phyloP scores from a whole-genome alignment of 2,329 filamentous ascomycete genomes.

The Beauveria sp. region DNA sequence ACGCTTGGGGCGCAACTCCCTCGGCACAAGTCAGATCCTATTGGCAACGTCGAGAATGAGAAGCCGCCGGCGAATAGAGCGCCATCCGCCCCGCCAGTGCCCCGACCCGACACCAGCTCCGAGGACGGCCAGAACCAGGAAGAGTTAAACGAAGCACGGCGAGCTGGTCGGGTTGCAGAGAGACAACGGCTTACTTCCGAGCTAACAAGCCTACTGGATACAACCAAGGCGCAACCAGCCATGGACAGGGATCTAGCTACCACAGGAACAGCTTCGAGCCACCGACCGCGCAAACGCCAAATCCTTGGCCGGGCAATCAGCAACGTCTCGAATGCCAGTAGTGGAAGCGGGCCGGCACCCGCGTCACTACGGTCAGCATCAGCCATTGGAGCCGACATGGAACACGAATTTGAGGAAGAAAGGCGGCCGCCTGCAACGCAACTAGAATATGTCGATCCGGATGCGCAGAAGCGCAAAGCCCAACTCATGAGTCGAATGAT shows the following conservation, averaged over 20 bases:
- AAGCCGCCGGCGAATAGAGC: not conserved
- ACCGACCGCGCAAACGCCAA: slow-evolving; percentile 32
- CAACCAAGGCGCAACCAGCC: slow-evolving; percentile 7
- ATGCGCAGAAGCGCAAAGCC: slow-evolving; percentile 36
- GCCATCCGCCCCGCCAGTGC: not conserved
- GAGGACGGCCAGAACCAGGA: slow-evolving; percentile 12
- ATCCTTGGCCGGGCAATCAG: slow-evolving; percentile 52
- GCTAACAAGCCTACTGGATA: slow-evolving; percentile 35
- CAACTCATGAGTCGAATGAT: slow-evolving; percentile 39
- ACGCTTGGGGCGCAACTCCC: slow-evolving; percentile 8
- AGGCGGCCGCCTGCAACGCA: slow-evolving; percentile 39
- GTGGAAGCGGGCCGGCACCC: slow-evolving; percentile 31
- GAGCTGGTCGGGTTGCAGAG: slow-evolving; percentile 24
- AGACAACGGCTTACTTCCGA: slow-evolving; percentile 34
- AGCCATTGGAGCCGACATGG: slow-evolving; percentile 10
- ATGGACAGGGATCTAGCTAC: slow-evolving; percentile 14
- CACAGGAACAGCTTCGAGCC: slow-evolving; percentile 14
- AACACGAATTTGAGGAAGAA: slow-evolving; percentile 20
- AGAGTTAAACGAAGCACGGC: slow-evolving; percentile 18
- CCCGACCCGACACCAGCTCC: not conserved
- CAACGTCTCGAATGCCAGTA: slow-evolving; percentile 47
- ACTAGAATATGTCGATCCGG: slow-evolving; percentile 44
- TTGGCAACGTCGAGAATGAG: slow-evolving; percentile 9
- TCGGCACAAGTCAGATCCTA: slow-evolving; percentile 15
- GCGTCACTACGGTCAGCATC: slow-evolving; percentile 13